phyloP scores from a whole-genome alignment of 1,139 yeast genomes.

The Sugiyamaella castrensis region DNA sequence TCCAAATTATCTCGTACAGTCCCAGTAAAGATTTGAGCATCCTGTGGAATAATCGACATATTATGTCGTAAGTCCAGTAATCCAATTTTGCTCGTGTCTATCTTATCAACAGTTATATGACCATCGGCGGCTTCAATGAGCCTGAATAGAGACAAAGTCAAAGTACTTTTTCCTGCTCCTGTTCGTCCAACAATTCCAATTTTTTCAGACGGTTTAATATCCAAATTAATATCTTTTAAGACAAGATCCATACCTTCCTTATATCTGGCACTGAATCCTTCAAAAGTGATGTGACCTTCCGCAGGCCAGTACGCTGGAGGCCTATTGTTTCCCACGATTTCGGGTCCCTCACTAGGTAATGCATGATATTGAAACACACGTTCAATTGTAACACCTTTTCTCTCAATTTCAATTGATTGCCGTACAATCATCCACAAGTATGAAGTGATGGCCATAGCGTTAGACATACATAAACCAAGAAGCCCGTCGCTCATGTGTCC shows the following conservation, averaged over 20 bases:
- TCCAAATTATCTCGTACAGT: slow-evolving; percentile 62
- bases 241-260: slow-evolving; percentile 72
- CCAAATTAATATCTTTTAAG: slow-evolving; percentile 50
- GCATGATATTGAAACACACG: slow-evolving; percentile 67
- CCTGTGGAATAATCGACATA: slow-evolving; percentile 70
- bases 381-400: slow-evolving; percentile 73
- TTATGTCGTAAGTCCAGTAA: slow-evolving; percentile 52
- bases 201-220: slow-evolving; percentile 50
- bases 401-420: slow-evolving; percentile 67
- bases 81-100: slow-evolving; percentile 55
- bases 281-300: slow-evolving; percentile 54
- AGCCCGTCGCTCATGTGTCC: slow-evolving; percentile 57
- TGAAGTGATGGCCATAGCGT: slow-evolving; percentile 61
- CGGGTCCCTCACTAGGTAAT: slow-evolving; percentile 55
- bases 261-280: slow-evolving; percentile 60
- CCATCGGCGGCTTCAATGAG: slow-evolving; percentile 57
- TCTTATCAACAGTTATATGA: slow-evolving; percentile 51
- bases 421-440: slow-evolving; percentile 60
- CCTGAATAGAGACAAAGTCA: slow-evolving; percentile 61
- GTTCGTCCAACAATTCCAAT: slow-evolving; percentile 75
- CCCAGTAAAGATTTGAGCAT: slow-evolving; percentile 66
- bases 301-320: slow-evolving; percentile 54
- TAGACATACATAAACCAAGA: slow-evolving; percentile 70
- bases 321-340: slow-evolving; percentile 35
- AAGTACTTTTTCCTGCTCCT: slow-evolving; percentile 73